A percentile compares a stretch with the other conserved stretches of the same genome.
phyloP scores from a whole-genome alignment of 2,329 filamentous ascomycete genomes.

The Trichoderma polysporum region DNA sequence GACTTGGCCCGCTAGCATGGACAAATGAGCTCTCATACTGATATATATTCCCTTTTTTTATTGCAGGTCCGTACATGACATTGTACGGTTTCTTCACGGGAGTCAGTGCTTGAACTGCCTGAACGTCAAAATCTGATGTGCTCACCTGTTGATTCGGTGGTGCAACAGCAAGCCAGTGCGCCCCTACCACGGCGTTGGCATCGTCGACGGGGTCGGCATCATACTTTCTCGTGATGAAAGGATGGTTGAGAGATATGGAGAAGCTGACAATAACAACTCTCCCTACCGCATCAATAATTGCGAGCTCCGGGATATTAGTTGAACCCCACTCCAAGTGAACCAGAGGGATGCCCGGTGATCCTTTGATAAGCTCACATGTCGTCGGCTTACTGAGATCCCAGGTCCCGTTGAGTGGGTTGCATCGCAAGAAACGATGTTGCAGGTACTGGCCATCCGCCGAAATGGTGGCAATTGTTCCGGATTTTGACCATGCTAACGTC shows the following conservation, averaged over 20 bases:
- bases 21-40: constrained; percentile 66
- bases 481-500: constrained; percentile 82
- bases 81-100: constrained; percentile 43
- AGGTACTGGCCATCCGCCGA: constrained; percentile 68
- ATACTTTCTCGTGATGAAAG: constrained; percentile 61
- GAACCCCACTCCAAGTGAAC: constrained; percentile 81
- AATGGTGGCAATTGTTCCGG: constrained; percentile 82
- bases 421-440: constrained; percentile 70
- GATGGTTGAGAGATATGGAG: constrained; percentile 69
- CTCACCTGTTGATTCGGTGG: constrained; percentile 44
- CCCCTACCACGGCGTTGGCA: constrained; percentile 73
- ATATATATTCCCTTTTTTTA: constrained; percentile 64
- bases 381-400: constrained; percentile 79
- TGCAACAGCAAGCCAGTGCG: constrained; percentile 76
- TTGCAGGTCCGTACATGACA: constrained; percentile 58
- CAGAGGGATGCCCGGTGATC: constrained; percentile 64
- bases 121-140: too few relatives aligned
- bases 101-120: constrained; percentile 1
- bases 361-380: constrained; percentile 58
- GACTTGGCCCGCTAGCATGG: constrained; percentile 68
- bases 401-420: constrained; percentile 64
- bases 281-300: constrained; percentile 76
- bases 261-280: constrained; percentile 74
- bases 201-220: constrained; percentile 71
- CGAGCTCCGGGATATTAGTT: constrained; percentile 73